Conservation (phyloP, 164 flowering plant species). For the Stephania cephalantha region DNA sequence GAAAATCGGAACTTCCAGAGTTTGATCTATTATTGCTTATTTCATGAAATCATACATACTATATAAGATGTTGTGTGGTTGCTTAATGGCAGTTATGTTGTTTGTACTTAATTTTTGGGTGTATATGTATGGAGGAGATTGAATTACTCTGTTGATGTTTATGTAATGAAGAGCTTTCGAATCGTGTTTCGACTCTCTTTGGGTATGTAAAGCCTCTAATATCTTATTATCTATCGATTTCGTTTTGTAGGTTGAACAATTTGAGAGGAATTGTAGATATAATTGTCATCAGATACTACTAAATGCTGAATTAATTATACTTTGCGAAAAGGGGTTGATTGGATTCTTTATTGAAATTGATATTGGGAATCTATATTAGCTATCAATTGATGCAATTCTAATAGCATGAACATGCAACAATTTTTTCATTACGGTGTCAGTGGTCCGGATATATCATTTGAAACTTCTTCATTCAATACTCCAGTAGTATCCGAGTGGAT, state of each 20-base stretch:
- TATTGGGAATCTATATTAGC: not conserved
- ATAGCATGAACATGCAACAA: constrained; percentile 47
- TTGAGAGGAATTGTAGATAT: not conserved
- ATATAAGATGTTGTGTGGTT: too few species aligned
- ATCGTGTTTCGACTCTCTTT: not conserved
- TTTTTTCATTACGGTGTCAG: constrained; percentile 33
- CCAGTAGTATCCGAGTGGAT: constrained; percentile 33
- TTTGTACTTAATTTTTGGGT: too few species aligned
- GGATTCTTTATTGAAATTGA: not conserved
- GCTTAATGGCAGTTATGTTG: too few species aligned
- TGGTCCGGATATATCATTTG: constrained; percentile 31
- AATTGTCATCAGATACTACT: not conserved
- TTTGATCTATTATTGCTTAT: too few species aligned
- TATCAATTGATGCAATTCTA: constrained; percentile 14
- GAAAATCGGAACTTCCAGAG: too few species aligned
- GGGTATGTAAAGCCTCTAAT: not conserved
- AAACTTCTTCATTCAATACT: constrained; percentile 30
- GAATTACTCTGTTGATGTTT: not conserved
- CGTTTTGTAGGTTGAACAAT: constrained; percentile 10
- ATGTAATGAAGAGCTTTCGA: not conserved
- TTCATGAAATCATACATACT: too few species aligned
- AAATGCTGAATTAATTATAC: too few species aligned
- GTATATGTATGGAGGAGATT: not conserved
- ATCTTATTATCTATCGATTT: not conserved
- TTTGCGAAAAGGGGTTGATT: not conserved